Evolutionary conservation across 2,329 filamentous ascomycete species (phyloP), one percentile per base, ranked within the genome.

Genomic region (Microdochium paspali): DNA sequence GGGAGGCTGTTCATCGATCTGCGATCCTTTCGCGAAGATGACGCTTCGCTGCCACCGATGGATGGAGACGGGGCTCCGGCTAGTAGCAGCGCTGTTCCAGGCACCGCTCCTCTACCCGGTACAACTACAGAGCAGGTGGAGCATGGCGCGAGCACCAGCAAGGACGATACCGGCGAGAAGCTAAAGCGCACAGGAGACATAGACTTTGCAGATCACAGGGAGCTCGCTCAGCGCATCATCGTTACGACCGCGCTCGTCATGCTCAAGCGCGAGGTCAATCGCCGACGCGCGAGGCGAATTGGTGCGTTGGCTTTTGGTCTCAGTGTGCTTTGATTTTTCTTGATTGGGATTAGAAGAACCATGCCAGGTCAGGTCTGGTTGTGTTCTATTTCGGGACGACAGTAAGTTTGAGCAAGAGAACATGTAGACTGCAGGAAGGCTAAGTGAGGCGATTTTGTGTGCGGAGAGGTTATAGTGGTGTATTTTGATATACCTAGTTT

Each of bases 221-320:
- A 76, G 55, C 60, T 75, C 49, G 65, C 64, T 13, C 67, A 77
- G 54, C 64, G 70, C n/a, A 51, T 82, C 20, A 67, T 76, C 10
- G 68, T 83, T 18, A 70, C 73, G 40, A 81, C 75, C 15, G 79
- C 73, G 49, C 54, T 84, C 48, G 61, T 73, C 15, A 81, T 85
- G 79, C 59, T 84, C 54, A 84, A 84, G 72, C 79, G 76, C 61
- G 82, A 84, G 68, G 65, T 81, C 45, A 80, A 84, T 59, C 66
- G 80, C 39, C 66, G 77, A 52, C 67, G 77, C 49, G 58, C 67
- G 50, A 61, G 74, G 45, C 77, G 83, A 66, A 61, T 71, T 42
- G 68, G 70, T 48, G 61, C 69, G 3, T 68, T 79, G 46, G 64
- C 56, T 32, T n/a, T 40, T 43, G 40, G 40, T 12, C 12, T n/a